These are phyloP conservation scores for Pseudoturritis turrita DNA, from an alignment of 345 rosid species.

Conservation along the genomic window DNA sequence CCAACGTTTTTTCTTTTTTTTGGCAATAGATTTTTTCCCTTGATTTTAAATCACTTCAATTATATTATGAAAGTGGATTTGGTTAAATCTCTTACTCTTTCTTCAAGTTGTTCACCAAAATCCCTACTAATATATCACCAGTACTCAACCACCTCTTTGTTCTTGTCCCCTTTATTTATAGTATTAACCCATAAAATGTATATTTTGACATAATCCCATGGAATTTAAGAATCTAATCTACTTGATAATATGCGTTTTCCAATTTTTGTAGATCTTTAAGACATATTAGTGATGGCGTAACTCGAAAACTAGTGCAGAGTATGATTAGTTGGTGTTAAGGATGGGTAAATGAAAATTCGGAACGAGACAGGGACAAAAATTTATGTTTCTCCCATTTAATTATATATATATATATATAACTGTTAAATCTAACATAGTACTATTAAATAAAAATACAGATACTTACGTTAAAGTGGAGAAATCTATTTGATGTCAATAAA, in stretches of 20 bases:
- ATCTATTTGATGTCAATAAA: no score
- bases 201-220: background rate
- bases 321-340: no score
- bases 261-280: no score
- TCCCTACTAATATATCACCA: background rate
- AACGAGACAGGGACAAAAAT: no score
- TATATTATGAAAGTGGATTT: slow-evolving; percentile 1
- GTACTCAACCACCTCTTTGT: slow-evolving; percentile 7
- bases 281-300: no score
- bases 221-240: background rate
- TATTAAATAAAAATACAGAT: no score
- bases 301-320: no score
- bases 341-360: no score
- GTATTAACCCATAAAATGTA: background rate
- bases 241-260: background rate
- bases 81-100: slow-evolving; percentile 4
- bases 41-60: background rate
- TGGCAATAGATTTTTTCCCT: background rate
- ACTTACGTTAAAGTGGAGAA: no score
- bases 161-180: background rate
- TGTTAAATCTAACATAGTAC: no score
- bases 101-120: slow-evolving; percentile 26
- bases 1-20: background rate
- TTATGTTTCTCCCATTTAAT: no score
- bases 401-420: no score